Evolutionary conservation across 2,329 filamentous ascomycete species (phyloP).

Genomic region (Hirsutella thompsonii): DNA sequence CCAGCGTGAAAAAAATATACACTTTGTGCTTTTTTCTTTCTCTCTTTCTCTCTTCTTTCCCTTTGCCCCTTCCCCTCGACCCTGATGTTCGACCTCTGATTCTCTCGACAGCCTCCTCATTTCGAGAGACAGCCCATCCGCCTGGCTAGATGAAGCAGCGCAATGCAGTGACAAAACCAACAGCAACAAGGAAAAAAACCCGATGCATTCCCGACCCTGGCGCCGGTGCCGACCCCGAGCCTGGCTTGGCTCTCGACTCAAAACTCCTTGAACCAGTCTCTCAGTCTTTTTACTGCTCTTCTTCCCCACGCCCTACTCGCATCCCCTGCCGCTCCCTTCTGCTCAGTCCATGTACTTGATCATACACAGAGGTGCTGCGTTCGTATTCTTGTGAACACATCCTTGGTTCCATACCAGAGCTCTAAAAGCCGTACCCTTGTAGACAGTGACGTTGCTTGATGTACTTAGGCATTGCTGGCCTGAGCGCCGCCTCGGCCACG

Average conservation of each 20-base stretch:
- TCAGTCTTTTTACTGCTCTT: not conserved
- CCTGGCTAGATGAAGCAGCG: conserved; percentile 4
- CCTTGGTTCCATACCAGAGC: too few species aligned
- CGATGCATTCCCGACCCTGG: conserved; percentile 9
- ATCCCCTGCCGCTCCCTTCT: not conserved
- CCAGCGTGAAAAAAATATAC: conserved; percentile 1
- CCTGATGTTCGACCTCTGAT: not conserved
- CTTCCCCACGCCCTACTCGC: not conserved
- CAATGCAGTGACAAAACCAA: conserved; percentile 10
- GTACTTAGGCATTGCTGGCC: conserved; percentile 34
- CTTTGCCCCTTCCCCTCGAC: not conserved
- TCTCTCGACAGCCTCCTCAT: conserved; percentile 1
- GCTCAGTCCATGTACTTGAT: not conserved
- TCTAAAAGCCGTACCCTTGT: too few species aligned
- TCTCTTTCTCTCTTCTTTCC: not conserved
- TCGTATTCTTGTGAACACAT: not conserved
- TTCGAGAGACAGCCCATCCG: not conserved
- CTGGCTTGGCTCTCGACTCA: conserved; percentile 19
- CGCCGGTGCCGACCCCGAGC: conserved; percentile 12
- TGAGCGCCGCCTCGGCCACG: conserved; percentile 51
- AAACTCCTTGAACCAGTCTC: conserved; percentile 14
- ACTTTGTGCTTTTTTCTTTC: not conserved
- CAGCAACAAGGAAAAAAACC: conserved; percentile 6
- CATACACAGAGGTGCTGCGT: not conserved
- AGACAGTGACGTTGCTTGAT: conserved; percentile 1